Base-by-base conservation (phyloP, 208 protist genomes). In the Tetramitus jugosus region DNA sequence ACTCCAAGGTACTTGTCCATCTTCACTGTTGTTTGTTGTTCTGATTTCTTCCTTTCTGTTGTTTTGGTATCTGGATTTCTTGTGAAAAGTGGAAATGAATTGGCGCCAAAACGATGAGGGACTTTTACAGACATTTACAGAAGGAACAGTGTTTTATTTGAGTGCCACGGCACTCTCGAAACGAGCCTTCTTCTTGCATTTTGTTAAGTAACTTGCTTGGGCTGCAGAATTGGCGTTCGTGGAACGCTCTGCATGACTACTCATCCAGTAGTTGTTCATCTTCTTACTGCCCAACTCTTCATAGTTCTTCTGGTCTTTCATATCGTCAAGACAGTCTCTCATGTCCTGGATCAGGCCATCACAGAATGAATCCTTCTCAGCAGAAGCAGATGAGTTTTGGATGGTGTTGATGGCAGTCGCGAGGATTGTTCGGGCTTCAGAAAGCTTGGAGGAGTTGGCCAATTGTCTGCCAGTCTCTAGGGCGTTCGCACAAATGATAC, bases 291-390 rank as follows among this genome's bases (percentile, higher is more conserved):
- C 68, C 35, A 61, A n/a, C 13, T 56, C 46, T 33, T 10, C 35
- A 61, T 76, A 76, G 1, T 7, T 20, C 0, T n/a, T 61, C 26
- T n/a, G 0, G 35, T 76, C 68, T 13, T 40, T 33, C 68, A 76
- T 76, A 17, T 76, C 39, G 40, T 61, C 29, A 3, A 35, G 20
- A 61, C 68, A 76, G 3, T 76, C 35, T 40, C 8, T 76, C 68
- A 76, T 40, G 40, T 76, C 68, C 31, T 46, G 17, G 26, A 56
- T 39, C 40, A 76, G 23, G 40, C 68, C 68, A 20, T 33, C 3
- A 40, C 68, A 76, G 35, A 61, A 76, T 61, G 33, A 29, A 65
- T 65, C 60, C 14, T 68, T 68, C 4, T 68, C 61, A 4, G 7
- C 52, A 62, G 20, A 37, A 39, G 33, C 31, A n/a, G 71, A 40